Base-by-base conservation (phyloP, 352 stramenopile genomes). In the Globisporangium echinulatum region DNA sequence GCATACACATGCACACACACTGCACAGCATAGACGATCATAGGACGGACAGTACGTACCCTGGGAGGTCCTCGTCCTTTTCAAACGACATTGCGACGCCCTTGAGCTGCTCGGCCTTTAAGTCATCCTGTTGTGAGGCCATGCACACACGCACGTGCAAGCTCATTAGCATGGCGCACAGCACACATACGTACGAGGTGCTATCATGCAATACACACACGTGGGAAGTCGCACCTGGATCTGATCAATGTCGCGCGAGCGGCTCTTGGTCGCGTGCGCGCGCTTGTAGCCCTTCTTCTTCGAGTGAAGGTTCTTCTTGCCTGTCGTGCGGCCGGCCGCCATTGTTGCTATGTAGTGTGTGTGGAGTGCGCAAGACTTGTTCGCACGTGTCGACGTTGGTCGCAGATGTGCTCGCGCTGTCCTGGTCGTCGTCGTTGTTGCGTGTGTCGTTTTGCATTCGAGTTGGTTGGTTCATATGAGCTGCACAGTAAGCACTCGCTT, bases 231-330 rank as follows among this genome's bases (percentile, higher is more conserved):
- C 37, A 82, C 75, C 71, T 93, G 85, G 65, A 95, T 93, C 79
- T 95, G 85, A 57, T 95, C 85, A 11, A 95, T 74, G 51, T 95
- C 85, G 38, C 85, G 82, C 54, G 75, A 50, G 62, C 85, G 77
- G 60, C 80, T 85, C 70, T 92, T 93, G 59, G 85, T 95, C 53
- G 80, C 71, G 63, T 95, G 85, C 44, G 74, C 70, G 59, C 82
- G 82, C 72, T 91, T 92, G 82, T 93, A 95, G 54, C 87, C 71
- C 61, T 92, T 95, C 68, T 93, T 93, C 71, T 93, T 95, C 61
- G 74, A 77, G 70, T 87, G 79, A 17, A 78, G 69, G 56, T 82
- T 71, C 67, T 82, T 79, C 70, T 86, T 88, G 60, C 70, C 74
- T 14, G 74, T 67, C 52, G 78, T 77, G 40, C 74, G 76, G 56